These are phyloP conservation scores for Juglanconis sp. DNA, from an alignment of 2,329 filamentous ascomycete genomes.

Conservation along the genomic window DNA sequence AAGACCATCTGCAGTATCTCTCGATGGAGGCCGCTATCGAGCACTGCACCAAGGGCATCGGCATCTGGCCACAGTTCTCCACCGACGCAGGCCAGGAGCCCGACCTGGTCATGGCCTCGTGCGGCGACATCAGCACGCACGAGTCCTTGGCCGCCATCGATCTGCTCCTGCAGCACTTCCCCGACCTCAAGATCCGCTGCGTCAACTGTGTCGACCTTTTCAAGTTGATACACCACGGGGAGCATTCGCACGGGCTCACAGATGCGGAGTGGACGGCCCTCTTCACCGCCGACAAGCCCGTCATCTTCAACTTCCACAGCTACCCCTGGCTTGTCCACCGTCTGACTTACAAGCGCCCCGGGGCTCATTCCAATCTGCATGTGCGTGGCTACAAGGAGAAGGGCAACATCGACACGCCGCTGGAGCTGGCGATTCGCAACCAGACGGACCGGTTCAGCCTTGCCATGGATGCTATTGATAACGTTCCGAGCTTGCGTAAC, in stretches of 20 bases:
- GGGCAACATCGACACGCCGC: slow-evolving; percentile 78
- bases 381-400: slow-evolving; percentile 81
- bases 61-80: slow-evolving; percentile 75
- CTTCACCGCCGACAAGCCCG: slow-evolving; percentile 69
- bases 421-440: slow-evolving; percentile 76
- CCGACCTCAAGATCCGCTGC: slow-evolving; percentile 71
- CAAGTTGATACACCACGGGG: slow-evolving; percentile 67
- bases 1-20: slow-evolving; percentile 74
- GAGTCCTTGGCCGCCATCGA: slow-evolving; percentile 74
- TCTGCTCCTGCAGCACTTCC: slow-evolving; percentile 67
- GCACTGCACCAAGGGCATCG: slow-evolving; percentile 75
- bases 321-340: slow-evolving; percentile 80
- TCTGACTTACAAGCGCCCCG: slow-evolving; percentile 71
- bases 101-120: slow-evolving; percentile 73
- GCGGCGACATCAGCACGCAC: slow-evolving; percentile 71
- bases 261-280: slow-evolving; percentile 64
- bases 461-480: slow-evolving; percentile 73
- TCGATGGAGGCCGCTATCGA: slow-evolving; percentile 67
- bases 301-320: slow-evolving; percentile 83
- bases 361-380: slow-evolving; percentile 59
- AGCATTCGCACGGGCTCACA: slow-evolving; percentile 71
- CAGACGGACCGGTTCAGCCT: slow-evolving; percentile 73
- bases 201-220: slow-evolving; percentile 80
- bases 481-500: slow-evolving; percentile 61
- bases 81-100: slow-evolving; percentile 68